Evolutionary conservation across 163 green algal genomes (phyloP).

Genomic region (Chlorella variabilis): DNA sequence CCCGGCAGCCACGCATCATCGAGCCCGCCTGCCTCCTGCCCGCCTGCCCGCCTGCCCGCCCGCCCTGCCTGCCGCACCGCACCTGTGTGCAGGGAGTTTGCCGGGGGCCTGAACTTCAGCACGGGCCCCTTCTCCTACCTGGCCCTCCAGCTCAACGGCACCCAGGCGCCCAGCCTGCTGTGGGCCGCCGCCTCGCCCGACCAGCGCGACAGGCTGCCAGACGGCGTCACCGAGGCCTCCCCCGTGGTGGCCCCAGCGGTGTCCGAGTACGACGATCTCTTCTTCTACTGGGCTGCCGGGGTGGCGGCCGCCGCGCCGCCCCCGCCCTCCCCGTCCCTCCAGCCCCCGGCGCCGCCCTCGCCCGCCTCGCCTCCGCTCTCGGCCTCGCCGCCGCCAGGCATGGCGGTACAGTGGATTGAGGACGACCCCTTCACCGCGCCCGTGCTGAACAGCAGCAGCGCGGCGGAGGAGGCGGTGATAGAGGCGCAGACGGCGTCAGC

Average conservation of each 20-base stretch:
- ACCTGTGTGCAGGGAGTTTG: conserved; percentile 14
- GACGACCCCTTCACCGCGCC: background rate
- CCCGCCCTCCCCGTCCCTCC: background rate
- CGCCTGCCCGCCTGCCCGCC: too few relatives aligned
- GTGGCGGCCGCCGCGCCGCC: background rate
- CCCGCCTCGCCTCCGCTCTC: background rate
- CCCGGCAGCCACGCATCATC: too few relatives aligned
- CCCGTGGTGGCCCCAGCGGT: background rate
- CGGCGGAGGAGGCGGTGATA: background rate
- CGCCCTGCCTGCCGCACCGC: background rate
- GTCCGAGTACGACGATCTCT: background rate
- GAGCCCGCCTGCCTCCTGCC: too few relatives aligned
- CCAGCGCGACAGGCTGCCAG: conserved; percentile 19
- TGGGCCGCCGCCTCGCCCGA: conserved; percentile 3
- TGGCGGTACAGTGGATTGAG: conserved; percentile 12
- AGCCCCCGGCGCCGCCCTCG: background rate
- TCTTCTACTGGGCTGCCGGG: conserved; percentile 24
- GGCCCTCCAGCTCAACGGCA: conserved; percentile 20
- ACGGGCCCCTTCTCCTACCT: conserved; percentile 31
- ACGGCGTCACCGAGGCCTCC: conserved; percentile 8
- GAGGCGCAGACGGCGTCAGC: background rate
- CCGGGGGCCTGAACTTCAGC: conserved; percentile 3
- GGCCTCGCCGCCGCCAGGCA: background rate
- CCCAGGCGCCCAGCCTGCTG: conserved; percentile 12
- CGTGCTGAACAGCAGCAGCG: background rate